Base-by-base conservation (phyloP, 2,329 filamentous ascomycete species). In the Xylaria sp. region DNA sequence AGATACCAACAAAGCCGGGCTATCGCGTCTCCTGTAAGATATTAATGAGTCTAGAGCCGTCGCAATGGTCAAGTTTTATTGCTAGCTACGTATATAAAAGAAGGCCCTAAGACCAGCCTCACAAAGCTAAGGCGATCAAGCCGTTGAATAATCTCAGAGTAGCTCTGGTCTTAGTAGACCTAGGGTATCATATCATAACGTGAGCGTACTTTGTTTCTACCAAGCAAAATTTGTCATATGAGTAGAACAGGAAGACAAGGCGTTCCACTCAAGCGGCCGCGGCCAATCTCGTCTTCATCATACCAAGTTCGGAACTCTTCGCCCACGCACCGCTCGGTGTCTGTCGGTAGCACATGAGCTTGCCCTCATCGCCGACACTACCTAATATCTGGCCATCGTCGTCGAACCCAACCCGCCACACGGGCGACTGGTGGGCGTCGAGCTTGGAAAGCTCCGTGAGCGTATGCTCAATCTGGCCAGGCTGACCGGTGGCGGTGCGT, bases 281-380 rank as follows among this genome's bases (percentile, higher is more conserved):
- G 11, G 82, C 82, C 84, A 88, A 86, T 65, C 82, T 81, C 70
- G 85, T 82, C 79, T 87, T 88, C 75, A 86, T 83, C 79, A 89
- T 86, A 40, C 83, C 83, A 71, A 90, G 77, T 79, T 89, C 87
- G 0, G 86, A 86, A 74, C 87, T 89, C 79, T 88, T 87, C 0
- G 84, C 84, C 88, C 88, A 90, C 9, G 80, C 75, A 0, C 87
- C 87, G 66, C 85, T 84, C 0, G 87, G 86, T 49, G 82, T 84
- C 78, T 90, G 87, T 15, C 88, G 84, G 76, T 89, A 90, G 69
- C 88, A 88, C 74, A 89, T 80, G 67, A 91, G 76, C 77, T 84
- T 87, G 11, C 91, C 92, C 77, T 94, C 92, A 71, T 95, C 92
- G 3, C 92, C 92, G 1, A 92, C 92, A 48, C 90, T 92, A 1